Evolutionary conservation across 257 asterid genomes (phyloP).

Genomic region (Nicotiana benthamiana): DNA sequence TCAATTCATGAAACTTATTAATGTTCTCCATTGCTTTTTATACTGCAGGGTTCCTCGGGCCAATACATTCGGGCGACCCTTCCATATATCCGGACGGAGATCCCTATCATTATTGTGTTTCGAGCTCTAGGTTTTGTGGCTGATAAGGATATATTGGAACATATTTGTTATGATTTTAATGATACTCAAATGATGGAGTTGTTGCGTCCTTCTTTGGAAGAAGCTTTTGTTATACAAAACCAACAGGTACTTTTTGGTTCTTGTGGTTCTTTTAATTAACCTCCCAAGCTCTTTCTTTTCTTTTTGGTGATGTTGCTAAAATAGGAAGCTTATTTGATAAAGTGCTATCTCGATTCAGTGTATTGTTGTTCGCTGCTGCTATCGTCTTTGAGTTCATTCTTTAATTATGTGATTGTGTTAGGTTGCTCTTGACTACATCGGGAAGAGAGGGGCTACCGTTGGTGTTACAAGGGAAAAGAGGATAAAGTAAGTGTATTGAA

Average conservation of each 20-base stretch:
- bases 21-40: not conserved
- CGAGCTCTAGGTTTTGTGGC: slow-evolving; percentile 96
- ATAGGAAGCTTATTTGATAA: not conserved
- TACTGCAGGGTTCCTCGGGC: slow-evolving; percentile 89
- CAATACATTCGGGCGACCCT: slow-evolving; percentile 95
- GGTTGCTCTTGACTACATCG: slow-evolving; percentile 98
- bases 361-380: not conserved
- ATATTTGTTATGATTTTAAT: slow-evolving; percentile 83
- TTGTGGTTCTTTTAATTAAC: not conserved
- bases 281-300: slow-evolving; percentile 1
- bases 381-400: not conserved
- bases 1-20: not conserved
- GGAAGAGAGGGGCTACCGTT: slow-evolving; percentile 95
- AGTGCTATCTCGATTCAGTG: not conserved
- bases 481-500: slow-evolving; percentile 55
- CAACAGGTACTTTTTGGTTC: slow-evolving; percentile 51
- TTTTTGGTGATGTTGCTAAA: not conserved
- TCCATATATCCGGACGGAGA: slow-evolving; percentile 90
- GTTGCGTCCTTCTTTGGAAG: slow-evolving; percentile 93
- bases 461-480: slow-evolving; percentile 96
- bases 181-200: slow-evolving; percentile 98
- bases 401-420: slow-evolving; percentile 20
- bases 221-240: slow-evolving; percentile 96
- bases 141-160: slow-evolving; percentile 93
- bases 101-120: slow-evolving; percentile 89